Evolutionary conservation across 2,329 filamentous ascomycete species (phyloP), one percentile per base, ranked within the genome.

Genomic region (Plectosphaerella plurivora): DNA sequence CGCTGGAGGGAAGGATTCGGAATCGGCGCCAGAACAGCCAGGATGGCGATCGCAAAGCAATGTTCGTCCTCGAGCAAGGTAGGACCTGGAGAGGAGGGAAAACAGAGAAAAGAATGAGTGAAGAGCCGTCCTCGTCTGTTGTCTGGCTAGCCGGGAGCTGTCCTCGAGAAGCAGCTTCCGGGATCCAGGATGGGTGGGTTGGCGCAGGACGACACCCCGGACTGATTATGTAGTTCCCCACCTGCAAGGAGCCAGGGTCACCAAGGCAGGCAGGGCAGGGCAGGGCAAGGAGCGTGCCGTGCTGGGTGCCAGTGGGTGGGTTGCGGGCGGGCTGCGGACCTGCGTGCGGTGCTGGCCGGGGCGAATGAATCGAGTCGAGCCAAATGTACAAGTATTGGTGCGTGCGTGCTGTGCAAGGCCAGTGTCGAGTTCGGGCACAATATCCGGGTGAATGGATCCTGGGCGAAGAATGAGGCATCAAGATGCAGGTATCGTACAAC

Each of bases 171-270:
- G 35, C 28, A 8, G 47, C 25, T 49, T 18, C 47, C 47, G 25
- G 47, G 47, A 39, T 41, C 41, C 41, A 24, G 47, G 35, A 49
- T 39, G 36, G 35, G 36, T 22, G 37, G 20, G 20, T 49, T 35
- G 47, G 35, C 33, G 16, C 47, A 24, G 18, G 16, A 25, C 35
- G 35, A 41, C 20, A 49, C 47, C 47, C 47, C 47, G 33, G 47
- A 42, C 47, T 41, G 47, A 36, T 49, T 49, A 49, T 49, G 47
- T 49, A 49, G 24, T 47, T 25, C 36, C 15, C 47, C 47, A 49
- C 47, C 25, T 18, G 18, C 35, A 11, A 36, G 16, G 33, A 37
- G 35, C 46, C 35, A 33, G 33, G 46, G 46, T 48, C 46, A 36
- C 33, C 33, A 39, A 33, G 33, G 28, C 24, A 33, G 33, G 28